Percentiles rank a stretch among this genome's conserved stretches.
phyloP scores from a whole-genome alignment of 768 basidiomycete genomes.

The Agaricus subrufescens region DNA sequence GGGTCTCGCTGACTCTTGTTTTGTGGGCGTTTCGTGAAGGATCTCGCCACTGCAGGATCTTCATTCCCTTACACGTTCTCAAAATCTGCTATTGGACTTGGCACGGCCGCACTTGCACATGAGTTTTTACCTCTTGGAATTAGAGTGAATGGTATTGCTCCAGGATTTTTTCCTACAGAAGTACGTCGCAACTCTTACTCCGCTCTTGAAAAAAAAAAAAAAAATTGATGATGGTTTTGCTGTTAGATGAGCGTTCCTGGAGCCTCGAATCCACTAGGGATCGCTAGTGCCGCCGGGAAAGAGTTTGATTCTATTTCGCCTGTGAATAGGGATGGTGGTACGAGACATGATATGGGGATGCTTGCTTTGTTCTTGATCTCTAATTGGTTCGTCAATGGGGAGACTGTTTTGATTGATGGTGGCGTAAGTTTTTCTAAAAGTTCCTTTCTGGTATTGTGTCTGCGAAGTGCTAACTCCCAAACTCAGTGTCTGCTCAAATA shows the following conservation, averaged over 20 bases:
- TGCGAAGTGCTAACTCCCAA: not conserved
- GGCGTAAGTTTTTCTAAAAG: conserved; percentile 29
- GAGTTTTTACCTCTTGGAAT: conserved; percentile 43
- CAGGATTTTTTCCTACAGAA: conserved; percentile 30
- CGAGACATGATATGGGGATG: conserved; percentile 37
- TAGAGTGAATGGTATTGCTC: conserved; percentile 45
- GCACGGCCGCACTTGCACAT: conserved; percentile 40
- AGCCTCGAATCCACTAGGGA: conserved; percentile 19
- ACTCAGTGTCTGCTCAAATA: conserved; percentile 30
- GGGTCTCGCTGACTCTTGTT: not conserved
- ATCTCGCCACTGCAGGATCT: conserved; percentile 33
- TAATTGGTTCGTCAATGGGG: conserved; percentile 45
- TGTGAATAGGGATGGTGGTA: conserved; percentile 25
- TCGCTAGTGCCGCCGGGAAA: conserved; percentile 16
- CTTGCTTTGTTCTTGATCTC: conserved; percentile 38
- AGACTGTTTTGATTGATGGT: conserved; percentile 45
- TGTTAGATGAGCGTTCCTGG: conserved; percentile 25
- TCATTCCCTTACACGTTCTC: conserved; percentile 44
- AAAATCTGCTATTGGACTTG: conserved; percentile 44
- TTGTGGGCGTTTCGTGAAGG: conserved; percentile 17
- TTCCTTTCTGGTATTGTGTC: not conserved
- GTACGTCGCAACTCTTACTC: conserved; percentile 8
- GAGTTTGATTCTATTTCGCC: conserved; percentile 29
- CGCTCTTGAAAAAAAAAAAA: not conserved
- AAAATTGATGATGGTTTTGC: not conserved